A percentile compares a stretch with the other conserved stretches of the same genome.
These are phyloP conservation scores for Neckera pumila DNA, from an alignment of 225 moss, liverwort and hornwort species.

Conservation along the genomic window DNA sequence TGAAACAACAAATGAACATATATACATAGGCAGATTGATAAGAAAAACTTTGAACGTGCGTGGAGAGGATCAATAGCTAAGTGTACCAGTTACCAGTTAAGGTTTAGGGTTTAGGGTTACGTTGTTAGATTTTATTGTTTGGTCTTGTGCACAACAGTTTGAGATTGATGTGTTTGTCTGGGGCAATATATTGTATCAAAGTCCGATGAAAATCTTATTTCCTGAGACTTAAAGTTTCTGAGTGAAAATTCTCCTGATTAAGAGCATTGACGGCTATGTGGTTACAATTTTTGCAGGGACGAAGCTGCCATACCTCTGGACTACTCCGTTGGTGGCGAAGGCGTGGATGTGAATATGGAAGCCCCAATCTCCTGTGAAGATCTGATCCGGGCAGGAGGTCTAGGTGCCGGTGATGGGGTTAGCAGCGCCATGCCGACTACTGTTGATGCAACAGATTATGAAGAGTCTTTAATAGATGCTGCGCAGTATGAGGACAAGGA, in stretches of 20 bases:
- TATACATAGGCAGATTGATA: too few relatives aligned
- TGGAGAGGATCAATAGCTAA: too few relatives aligned
- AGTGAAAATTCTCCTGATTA: too few relatives aligned
- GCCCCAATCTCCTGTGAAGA: slow-evolving; percentile 65
- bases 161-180: not conserved
- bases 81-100: not conserved
- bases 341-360: slow-evolving; percentile 65
- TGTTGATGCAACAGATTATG: slow-evolving; percentile 63
- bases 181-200: too few relatives aligned
- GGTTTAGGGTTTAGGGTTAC: not conserved
- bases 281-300: not conserved
- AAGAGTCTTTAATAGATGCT: slow-evolving; percentile 56
- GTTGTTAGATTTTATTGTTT: not conserved
- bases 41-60: too few relatives aligned
- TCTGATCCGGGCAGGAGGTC: slow-evolving; percentile 49
- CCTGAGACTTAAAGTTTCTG: not conserved
- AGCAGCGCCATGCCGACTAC: slow-evolving; percentile 37
- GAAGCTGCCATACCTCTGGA: slow-evolving; percentile 24
- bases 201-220: not conserved
- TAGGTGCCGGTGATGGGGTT: slow-evolving; percentile 64
- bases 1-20: too few relatives aligned
- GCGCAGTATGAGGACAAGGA: slow-evolving; percentile 36
- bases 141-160: not conserved
- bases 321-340: slow-evolving; percentile 11
- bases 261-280: too few relatives aligned